Conservation (phyloP, 345 rosid species). For the Kandelia obovata region DNA sequence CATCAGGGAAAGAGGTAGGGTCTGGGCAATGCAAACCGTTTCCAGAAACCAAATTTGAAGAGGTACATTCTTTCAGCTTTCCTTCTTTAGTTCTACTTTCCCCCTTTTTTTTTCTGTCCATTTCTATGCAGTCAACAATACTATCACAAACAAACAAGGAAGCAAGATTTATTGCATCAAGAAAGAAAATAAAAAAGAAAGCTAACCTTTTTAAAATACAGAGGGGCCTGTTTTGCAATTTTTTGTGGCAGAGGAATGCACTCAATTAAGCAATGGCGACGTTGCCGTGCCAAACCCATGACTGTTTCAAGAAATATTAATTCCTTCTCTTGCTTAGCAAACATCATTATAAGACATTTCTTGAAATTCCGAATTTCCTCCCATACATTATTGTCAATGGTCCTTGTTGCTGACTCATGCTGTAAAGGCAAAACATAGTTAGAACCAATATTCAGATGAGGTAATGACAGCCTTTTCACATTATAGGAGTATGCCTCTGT, state of each 20-base stretch:
- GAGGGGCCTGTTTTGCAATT: slow-evolving; percentile 73
- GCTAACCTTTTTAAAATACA: slow-evolving; percentile 77
- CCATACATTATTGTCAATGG: slow-evolving; percentile 72
- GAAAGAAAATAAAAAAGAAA: neutral
- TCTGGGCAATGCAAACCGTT: neutral
- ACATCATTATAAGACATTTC: slow-evolving; percentile 91
- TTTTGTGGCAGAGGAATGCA: slow-evolving; percentile 75
- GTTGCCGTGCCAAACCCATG: slow-evolving; percentile 74
- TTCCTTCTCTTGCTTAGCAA: slow-evolving; percentile 78
- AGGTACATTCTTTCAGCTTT: neutral
- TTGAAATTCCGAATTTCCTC: slow-evolving; percentile 88
- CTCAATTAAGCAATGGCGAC: slow-evolving; percentile 78
- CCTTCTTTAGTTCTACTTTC: neutral
- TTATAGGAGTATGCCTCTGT: too few species aligned
- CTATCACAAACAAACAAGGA: neutral
- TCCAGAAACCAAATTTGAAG: neutral
- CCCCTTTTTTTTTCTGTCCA: neutral
- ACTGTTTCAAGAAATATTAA: slow-evolving; percentile 85
- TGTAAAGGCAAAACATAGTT: slow-evolving; percentile 23
- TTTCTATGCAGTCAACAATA: neutral
- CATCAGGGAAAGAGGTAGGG: too few species aligned
- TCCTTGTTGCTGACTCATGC: slow-evolving; percentile 81
- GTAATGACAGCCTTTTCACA: neutral
- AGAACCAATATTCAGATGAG: neutral
- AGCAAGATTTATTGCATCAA: slow-evolving; percentile 4